Evolutionary conservation across 768 basidiomycete genomes (phyloP).

Genomic region (Leccinum rimulosum): DNA sequence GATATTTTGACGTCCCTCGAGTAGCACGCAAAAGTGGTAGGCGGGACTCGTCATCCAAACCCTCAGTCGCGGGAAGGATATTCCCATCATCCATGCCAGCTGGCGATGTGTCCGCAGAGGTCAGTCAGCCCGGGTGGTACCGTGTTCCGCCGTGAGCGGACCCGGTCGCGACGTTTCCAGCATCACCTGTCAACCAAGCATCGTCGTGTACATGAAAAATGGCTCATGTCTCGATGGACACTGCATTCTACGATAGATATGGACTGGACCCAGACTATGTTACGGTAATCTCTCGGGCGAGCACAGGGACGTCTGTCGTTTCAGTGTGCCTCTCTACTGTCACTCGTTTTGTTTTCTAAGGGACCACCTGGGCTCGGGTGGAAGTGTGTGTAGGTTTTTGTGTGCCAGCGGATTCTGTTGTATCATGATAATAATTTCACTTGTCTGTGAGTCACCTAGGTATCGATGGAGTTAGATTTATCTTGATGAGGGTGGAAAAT

Average conservation of each 20-base stretch:
- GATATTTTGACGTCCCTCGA: conserved; percentile 20
- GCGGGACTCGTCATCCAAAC: conserved; percentile 7
- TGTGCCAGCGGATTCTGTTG: conserved; percentile 10
- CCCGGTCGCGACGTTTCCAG: not conserved
- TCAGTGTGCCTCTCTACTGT: not conserved
- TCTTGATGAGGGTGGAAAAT: not conserved
- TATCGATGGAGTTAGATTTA: conserved; percentile 1
- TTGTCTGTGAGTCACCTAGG: not conserved
- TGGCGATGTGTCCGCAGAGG: conserved; percentile 12
- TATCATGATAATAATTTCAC: conserved; percentile 9
- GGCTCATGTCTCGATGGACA: conserved; percentile 9
- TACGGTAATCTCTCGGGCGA: conserved; percentile 9
- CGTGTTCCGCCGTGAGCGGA: conserved; percentile 7
- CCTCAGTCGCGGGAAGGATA: conserved; percentile 1
- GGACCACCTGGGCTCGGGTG: conserved; percentile 10
- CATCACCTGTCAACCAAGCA: conserved; percentile 4
- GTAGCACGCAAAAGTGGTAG: conserved; percentile 2
- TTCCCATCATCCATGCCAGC: not conserved
- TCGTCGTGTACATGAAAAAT: conserved; percentile 2
- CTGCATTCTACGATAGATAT: conserved; percentile 20
- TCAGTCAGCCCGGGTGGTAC: conserved; percentile 22
- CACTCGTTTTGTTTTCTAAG: conserved; percentile 10
- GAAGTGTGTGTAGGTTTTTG: conserved; percentile 7
- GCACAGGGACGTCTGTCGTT: conserved; percentile 14
- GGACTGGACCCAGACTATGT: conserved; percentile 22